Base-by-base conservation (phyloP, 352 stramenopile genomes). In the Globisporangium polare region DNA sequence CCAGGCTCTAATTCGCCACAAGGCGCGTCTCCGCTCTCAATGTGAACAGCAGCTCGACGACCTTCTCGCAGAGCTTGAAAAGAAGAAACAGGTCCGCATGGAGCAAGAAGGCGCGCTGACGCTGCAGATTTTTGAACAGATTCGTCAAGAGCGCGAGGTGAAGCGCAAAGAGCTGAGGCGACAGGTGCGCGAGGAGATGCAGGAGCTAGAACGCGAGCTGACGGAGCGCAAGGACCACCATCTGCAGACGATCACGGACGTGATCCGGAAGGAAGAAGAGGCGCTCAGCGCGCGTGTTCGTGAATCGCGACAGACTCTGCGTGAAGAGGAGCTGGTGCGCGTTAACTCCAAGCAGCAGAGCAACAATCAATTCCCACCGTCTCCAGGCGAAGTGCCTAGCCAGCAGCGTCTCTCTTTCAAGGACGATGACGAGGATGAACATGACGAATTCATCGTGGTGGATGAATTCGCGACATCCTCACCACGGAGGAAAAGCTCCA, bases 21-120 rank as follows among this genome's bases (percentile, higher is more conserved):
- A 91, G 63, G 81, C 83, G 51, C 75, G 83, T 1, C 31, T 87
- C 20, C 81, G 80, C 5, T 73, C 77, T 20, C 77, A 88, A 49
- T 82, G 83, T 52, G 83, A 91, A 37, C 74, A 73, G 20, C 76
- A 85, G 41, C 8, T 93, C 9, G 83, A 89, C 5, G 81, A 93
- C 6, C 60, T 90, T 1, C 61, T 82, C 9, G 75, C 71, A 13
- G 78, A 89, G 22, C 68, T 91, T 9, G 80, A 92, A 50, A 72
- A 74, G 37, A 73, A 80, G 60, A 85, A 79, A 35, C 69, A 74
- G 41, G 56, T 73, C 6, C 77, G 83, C 2, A 58, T 89, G 43
- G 73, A 90, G 56, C 80, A 89, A 37, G 83, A 92, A 65, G 79
- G 89, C 39, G 67, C 74, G 8, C 31, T 77, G 31, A 72, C 68